phyloP scores from a whole-genome alignment of 768 basidiomycete species.

The Nevesoporus exiguus region DNA sequence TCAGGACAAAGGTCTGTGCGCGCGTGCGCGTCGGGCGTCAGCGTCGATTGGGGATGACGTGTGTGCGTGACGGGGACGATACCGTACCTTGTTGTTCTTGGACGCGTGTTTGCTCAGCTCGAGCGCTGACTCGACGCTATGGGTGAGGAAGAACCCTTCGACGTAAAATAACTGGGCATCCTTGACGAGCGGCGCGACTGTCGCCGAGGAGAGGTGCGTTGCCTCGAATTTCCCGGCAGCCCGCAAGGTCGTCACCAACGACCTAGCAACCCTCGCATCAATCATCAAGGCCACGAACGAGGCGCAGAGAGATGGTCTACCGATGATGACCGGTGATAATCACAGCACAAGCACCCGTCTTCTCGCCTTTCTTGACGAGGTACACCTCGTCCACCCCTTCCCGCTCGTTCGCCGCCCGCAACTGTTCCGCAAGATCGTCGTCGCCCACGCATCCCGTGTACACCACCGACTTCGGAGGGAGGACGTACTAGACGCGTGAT shows the following conservation, averaged over 20 bases:
- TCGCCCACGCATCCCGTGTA: constrained; percentile 94
- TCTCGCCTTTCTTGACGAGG: constrained; percentile 78
- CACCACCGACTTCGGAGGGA: constrained; percentile 84
- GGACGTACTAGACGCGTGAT: constrained; percentile 64
- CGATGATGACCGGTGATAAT: constrained; percentile 91
- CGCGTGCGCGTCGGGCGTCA: background rate
- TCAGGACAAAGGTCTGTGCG: constrained; percentile 76
- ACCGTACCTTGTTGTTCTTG: constrained; percentile 64
- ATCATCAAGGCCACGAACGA: background rate
- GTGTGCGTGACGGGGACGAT: background rate
- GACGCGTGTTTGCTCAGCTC: constrained; percentile 78
- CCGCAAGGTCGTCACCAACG: constrained; percentile 87
- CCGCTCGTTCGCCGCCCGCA: constrained; percentile 84
- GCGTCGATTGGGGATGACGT: background rate
- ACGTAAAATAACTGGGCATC: constrained; percentile 88
- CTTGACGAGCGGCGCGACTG: constrained; percentile 72
- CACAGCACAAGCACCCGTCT: constrained; percentile 97
- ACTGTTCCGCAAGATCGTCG: constrained; percentile 86
- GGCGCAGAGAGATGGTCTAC: constrained; percentile 38
- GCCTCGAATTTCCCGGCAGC: constrained; percentile 87
- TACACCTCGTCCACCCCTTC: constrained; percentile 90
- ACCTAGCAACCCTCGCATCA: constrained; percentile 43
- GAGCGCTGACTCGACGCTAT: constrained; percentile 71
- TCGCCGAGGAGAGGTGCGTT: constrained; percentile 71
- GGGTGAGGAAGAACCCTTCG: constrained; percentile 96